Evolutionary conservation across 1,139 yeast species (phyloP), one percentile per base, ranked within the genome.

Genomic region (Barnettozyma hawaiiensis): DNA sequence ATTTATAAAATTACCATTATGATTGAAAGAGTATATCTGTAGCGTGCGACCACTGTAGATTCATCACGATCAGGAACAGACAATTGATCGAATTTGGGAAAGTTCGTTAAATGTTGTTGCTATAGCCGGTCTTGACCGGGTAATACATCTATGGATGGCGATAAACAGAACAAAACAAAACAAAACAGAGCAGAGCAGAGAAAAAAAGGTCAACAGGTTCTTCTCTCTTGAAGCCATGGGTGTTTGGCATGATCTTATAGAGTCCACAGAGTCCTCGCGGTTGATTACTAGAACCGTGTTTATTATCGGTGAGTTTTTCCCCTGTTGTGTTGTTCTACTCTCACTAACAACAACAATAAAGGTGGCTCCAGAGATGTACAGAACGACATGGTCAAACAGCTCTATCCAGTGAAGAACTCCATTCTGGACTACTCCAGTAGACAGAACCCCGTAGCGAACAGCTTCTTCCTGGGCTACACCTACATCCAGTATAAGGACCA

Each of bases 381-480:
- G 24, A 37, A 39, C 15, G 18, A 19, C 2, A 35, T 51, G 22
- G 51, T 51, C 22, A 39, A 47, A 26, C 34, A 43, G 19, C 37
- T 52, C 7, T 41, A 48, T n/a, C 18, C 40, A 8, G 41, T 44
- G 4, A 37, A 37, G 6, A 44, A 45, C 4, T 39, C 51, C 1
- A 45, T 46, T 12, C 29, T 48, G 12, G 35, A 28, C 4, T 21
- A 28, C 4, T 21, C 39, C 1, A 28, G 20, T 5, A 39, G 45
- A 12, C 27, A 16, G 8, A 48, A 46, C 10, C 33, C 37, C 1
- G 47, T 54, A 5, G 60, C 65, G 1, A 60, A 59, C 35, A 53
- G 52, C 4, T 55, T 60, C 44, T 59, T 62, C 4, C 40, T 65
- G 20, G 70, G 69, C 1, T 69, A 66, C 43, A 55, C 66, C 1